A percentile compares a stretch with the other conserved stretches of the same genome.
These are phyloP conservation scores for Suillus tomentosus DNA, from an alignment of 768 basidiomycete genomes.

Conservation along the genomic window DNA sequence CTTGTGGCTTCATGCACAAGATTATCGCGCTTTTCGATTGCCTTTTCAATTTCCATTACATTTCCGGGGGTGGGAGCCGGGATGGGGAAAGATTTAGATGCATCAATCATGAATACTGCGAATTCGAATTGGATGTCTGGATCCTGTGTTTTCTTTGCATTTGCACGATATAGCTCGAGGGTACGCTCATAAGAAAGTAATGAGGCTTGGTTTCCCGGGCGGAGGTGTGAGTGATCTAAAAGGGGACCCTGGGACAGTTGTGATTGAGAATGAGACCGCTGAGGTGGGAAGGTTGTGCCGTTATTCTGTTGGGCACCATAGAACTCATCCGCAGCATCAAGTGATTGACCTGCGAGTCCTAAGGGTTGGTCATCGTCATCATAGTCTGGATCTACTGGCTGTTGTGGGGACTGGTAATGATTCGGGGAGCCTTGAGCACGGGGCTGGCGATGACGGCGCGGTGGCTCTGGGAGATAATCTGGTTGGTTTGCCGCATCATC, in stretches of 20 bases:
- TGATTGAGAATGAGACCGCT: conserved; percentile 66
- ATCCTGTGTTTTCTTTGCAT: conserved; percentile 98
- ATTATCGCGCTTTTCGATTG: conserved; percentile 81
- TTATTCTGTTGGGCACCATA: conserved; percentile 24
- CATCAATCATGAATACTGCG: conserved; percentile 98
- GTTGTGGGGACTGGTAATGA: conserved; percentile 19
- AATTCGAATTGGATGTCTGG: conserved; percentile 98
- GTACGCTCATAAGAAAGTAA: conserved; percentile 95
- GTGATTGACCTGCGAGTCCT: conserved; percentile 30
- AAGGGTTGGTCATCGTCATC: conserved; percentile 45
- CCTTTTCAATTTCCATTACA: conserved; percentile 78
- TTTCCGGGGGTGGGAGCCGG: conserved; percentile 71
- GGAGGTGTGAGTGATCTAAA: conserved; percentile 89
- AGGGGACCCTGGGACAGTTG: conserved; percentile 54
- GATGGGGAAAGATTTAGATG: conserved; percentile 86
- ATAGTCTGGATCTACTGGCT: conserved; percentile 33
- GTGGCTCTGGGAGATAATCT: conserved; percentile 17
- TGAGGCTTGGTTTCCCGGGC: conserved; percentile 89
- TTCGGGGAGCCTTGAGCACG: conserved; percentile 22
- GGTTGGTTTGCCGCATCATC: conserved; percentile 16
- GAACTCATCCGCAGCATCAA: conserved; percentile 46
- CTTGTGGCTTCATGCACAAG: conserved; percentile 85
- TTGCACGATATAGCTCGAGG: conserved; percentile 93
- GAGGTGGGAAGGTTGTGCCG: conserved; percentile 33
- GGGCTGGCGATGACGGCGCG: conserved; percentile 24